A percentile compares a stretch with the other conserved stretches of the same genome.
Evolutionary conservation across 352 stramenopile species (phyloP).

Genomic region (Globisporangium radiosum): DNA sequence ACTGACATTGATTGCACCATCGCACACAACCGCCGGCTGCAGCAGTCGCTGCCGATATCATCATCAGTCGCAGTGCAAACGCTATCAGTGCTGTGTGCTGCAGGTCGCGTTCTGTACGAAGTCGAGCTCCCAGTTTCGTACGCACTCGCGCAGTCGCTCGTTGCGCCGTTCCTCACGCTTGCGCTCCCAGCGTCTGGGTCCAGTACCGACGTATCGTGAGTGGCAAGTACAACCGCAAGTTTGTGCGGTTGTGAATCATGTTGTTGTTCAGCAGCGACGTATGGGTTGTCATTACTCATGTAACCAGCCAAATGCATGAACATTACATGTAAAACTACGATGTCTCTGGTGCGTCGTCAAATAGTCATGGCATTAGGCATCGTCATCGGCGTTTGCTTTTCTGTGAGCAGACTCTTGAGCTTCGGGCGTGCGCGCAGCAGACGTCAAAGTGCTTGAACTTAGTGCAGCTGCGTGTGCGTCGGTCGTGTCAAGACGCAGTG

Average conservation of each 20-base stretch:
- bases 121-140: neutral
- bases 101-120: neutral
- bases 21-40: neutral
- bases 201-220: neutral
- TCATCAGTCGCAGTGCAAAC: neutral
- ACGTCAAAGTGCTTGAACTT: neutral
- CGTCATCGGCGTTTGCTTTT: slow-evolving; percentile 50
- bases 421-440: neutral
- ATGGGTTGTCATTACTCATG: too few species aligned
- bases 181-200: neutral
- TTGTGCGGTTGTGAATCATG: too few species aligned
- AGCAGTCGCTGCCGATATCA: neutral
- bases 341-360: slow-evolving; percentile 6
- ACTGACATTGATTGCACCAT: neutral
- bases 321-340: neutral
- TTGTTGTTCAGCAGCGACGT: too few species aligned
- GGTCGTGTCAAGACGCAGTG: neutral
- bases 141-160: neutral
- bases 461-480: neutral
- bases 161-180: slow-evolving; percentile 3
- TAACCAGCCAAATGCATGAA: neutral
- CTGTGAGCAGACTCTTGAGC: slow-evolving; percentile 39
- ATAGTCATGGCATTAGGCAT: slow-evolving; percentile 69
- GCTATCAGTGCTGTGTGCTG: neutral
- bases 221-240: neutral